These are phyloP conservation scores for Leccinum barrowsii DNA, from an alignment of 768 basidiomycete genomes.

Conservation along the genomic window DNA sequence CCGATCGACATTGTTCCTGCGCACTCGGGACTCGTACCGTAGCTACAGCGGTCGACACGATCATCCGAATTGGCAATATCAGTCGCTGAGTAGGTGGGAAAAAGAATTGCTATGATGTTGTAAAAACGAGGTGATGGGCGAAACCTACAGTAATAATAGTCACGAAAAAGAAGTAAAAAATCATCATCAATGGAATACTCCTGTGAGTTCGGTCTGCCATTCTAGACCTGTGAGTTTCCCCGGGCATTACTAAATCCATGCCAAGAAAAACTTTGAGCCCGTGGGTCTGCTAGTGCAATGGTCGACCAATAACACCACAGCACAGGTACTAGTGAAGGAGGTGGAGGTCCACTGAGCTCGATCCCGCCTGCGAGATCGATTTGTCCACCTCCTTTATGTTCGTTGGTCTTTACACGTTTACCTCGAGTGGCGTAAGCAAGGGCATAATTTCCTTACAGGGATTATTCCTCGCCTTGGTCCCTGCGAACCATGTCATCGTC, in stretches of 20 bases:
- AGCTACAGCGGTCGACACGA: slow-evolving; percentile 1
- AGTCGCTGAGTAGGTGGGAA: not conserved
- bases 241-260: not conserved
- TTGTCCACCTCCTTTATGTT: slow-evolving; percentile 47
- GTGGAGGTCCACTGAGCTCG: slow-evolving; percentile 41
- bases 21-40: slow-evolving; percentile 3
- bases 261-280: not conserved
- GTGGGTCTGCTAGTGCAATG: not conserved
- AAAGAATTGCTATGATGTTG: not conserved
- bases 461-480: slow-evolving; percentile 33
- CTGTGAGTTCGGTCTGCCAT: not conserved
- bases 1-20: slow-evolving; percentile 13
- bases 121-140: not conserved
- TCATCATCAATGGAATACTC: not conserved
- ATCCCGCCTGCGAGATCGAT: slow-evolving; percentile 70
- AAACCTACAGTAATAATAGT: not conserved
- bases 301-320: not conserved
- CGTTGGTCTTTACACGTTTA: slow-evolving; percentile 40
- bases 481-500: slow-evolving; percentile 41
- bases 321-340: slow-evolving; percentile 3
- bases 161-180: not conserved
- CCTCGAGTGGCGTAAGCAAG: slow-evolving; percentile 46
- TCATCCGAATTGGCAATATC: slow-evolving; percentile 7
- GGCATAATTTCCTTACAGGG: slow-evolving; percentile 62
- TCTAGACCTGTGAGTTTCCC: not conserved